These are phyloP conservation scores for Apiospora aurea DNA, from an alignment of 2,329 filamentous ascomycete genomes.

Conservation along the genomic window DNA sequence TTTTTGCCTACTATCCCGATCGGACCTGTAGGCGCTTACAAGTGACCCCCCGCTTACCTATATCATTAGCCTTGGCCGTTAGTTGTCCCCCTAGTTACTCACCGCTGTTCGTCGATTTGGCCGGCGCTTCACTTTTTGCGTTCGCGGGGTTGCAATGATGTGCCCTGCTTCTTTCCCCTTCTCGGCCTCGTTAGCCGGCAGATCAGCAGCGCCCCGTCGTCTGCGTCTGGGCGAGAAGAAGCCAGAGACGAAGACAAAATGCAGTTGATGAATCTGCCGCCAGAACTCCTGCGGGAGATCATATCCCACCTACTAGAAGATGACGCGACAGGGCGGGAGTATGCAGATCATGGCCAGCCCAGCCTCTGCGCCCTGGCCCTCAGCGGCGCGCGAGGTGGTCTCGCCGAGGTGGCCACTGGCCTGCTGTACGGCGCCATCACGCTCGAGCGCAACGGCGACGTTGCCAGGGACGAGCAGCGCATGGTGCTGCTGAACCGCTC, in stretches of 20 bases:
- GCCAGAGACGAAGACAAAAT: background rate
- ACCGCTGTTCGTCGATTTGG: conserved; percentile 13
- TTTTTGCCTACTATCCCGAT: background rate
- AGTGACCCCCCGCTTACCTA: conserved; percentile 8
- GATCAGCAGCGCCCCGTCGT: background rate
- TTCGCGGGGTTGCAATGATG: conserved; percentile 14
- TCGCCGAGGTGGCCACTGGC: background rate
- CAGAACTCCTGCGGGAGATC: conserved; percentile 6
- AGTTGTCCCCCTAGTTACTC: conserved; percentile 15
- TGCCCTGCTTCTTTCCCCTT: background rate
- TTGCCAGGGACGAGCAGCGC: background rate
- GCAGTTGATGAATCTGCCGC: background rate
- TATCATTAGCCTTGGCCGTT: conserved; percentile 1
- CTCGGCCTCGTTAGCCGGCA: conserved; percentile 5
- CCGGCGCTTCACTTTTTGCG: conserved; percentile 10
- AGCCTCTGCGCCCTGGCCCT: conserved; percentile 1
- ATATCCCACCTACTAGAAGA: background rate
- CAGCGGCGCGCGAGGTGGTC: background rate
- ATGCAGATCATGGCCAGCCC: background rate
- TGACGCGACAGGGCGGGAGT: conserved; percentile 2
- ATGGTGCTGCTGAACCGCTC: background rate
- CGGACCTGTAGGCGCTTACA: conserved; percentile 9
- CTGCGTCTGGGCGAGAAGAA: background rate
- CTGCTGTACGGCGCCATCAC: background rate
- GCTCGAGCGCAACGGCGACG: background rate